phyloP scores from a whole-genome alignment of 106 monocot species.

The Acanthochlamys bracteata region DNA sequence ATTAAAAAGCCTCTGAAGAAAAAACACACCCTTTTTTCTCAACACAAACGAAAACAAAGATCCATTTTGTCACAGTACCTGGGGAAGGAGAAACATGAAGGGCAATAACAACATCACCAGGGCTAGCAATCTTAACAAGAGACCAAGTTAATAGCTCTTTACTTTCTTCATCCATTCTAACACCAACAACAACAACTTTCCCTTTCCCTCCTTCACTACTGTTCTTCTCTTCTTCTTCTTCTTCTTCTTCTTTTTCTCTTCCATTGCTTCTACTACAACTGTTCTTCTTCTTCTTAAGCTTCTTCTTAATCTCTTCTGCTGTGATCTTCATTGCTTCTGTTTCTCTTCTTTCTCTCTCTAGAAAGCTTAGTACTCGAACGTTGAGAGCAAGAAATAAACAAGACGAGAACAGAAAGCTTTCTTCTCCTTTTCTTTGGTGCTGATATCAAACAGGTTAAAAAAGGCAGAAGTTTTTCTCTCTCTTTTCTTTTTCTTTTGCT shows the following conservation, averaged over 20 bases:
- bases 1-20: too few relatives aligned
- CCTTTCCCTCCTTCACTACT: neutral
- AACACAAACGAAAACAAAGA: too few relatives aligned
- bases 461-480: neutral
- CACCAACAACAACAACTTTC: conserved; percentile 40
- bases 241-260: neutral
- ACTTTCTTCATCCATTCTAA: conserved; percentile 41
- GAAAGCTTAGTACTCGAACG: neutral
- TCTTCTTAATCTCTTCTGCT: neutral
- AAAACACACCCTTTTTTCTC: too few relatives aligned
- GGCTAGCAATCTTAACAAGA: conserved; percentile 50
- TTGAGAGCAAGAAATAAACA: neutral
- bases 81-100: conserved; percentile 28
- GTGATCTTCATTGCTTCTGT: neutral
- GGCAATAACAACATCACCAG: conserved; percentile 45
- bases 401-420: neutral
- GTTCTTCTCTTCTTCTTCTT: neutral
- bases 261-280: too few relatives aligned
- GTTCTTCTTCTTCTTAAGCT: too few relatives aligned
- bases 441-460: too few relatives aligned
- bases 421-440: neutral
- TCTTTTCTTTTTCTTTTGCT: neutral
- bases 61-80: too few relatives aligned
- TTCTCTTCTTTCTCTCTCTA: conserved; percentile 1
- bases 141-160: conserved; percentile 60